A percentile compares a stretch with the other conserved stretches of the same genome.
Evolutionary conservation across 2,329 filamentous ascomycete genomes (phyloP).

Genomic region (Colletotrichum cordylinicola): DNA sequence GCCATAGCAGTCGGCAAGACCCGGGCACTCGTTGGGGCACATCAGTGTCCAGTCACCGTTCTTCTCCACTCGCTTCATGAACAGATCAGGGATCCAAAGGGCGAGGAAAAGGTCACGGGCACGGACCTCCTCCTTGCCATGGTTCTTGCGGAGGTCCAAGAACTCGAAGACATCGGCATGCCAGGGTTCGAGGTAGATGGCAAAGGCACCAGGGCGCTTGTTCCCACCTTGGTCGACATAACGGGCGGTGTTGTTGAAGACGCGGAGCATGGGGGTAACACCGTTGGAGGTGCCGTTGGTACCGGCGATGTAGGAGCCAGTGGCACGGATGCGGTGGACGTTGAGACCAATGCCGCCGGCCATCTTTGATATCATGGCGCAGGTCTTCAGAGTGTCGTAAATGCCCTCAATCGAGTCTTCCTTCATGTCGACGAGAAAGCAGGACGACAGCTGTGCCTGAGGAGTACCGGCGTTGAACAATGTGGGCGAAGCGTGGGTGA

Average conservation of each 20-base stretch:
- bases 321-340: slow-evolving; percentile 94
- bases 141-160: slow-evolving; percentile 97
- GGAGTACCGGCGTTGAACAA: slow-evolving; percentile 98
- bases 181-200: slow-evolving; percentile 99
- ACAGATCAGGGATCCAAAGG: slow-evolving; percentile 97
- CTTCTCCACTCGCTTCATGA: slow-evolving; percentile 99
- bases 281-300: slow-evolving; percentile 99
- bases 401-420: slow-evolving; percentile 99
- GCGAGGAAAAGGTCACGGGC: slow-evolving; percentile 98
- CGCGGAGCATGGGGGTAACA: slow-evolving; percentile 95
- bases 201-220: slow-evolving; percentile 97
- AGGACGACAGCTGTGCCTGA: slow-evolving; percentile 92
- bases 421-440: slow-evolving; percentile 99
- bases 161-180: slow-evolving; percentile 98
- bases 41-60: slow-evolving; percentile 98
- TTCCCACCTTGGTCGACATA: slow-evolving; percentile 99
- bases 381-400: slow-evolving; percentile 98
- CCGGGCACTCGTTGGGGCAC: slow-evolving; percentile 96
- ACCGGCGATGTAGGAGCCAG: slow-evolving; percentile 96
- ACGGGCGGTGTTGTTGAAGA: slow-evolving; percentile 98
- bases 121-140: slow-evolving; percentile 97
- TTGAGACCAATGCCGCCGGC: slow-evolving; percentile 98
- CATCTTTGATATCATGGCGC: slow-evolving; percentile 99
- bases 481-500: slow-evolving; percentile 97
- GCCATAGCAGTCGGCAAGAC: slow-evolving; percentile 94